phyloP scores from a whole-genome alignment of 169 alveolate species.

The Amoebophrya sp. region DNA sequence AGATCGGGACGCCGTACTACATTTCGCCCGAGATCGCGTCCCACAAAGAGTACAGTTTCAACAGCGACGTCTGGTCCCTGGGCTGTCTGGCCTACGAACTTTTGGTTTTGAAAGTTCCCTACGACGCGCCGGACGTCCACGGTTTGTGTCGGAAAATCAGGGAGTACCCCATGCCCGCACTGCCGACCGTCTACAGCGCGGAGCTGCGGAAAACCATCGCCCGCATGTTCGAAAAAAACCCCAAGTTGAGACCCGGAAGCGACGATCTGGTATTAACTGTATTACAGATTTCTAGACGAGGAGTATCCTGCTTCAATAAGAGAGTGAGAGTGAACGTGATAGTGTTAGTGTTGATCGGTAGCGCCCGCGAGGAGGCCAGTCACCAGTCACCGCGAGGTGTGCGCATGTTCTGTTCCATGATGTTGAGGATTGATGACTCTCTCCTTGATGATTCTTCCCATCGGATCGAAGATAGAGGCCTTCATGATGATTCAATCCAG shows the following conservation, averaged over 20 bases:
- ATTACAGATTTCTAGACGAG: too few species aligned
- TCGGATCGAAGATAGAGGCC: too few species aligned
- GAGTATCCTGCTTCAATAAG: too few species aligned
- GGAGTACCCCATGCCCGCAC: neutral
- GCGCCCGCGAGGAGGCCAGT: too few species aligned
- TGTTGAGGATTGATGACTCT: too few species aligned
- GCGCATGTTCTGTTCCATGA: too few species aligned
- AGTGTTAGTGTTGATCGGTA: too few species aligned
- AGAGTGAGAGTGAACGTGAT: too few species aligned
- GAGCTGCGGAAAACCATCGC: neutral
- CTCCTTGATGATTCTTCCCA: too few species aligned
- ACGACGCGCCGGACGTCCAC: slow-evolving; percentile 33
- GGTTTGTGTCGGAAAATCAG: neutral
- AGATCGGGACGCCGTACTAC: slow-evolving; percentile 95
- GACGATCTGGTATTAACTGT: neutral
- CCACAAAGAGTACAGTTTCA: too few species aligned
- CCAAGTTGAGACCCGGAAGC: neutral
- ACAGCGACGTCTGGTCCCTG: slow-evolving; percentile 89
- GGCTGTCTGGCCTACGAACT: slow-evolving; percentile 69
- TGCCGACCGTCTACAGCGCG: neutral
- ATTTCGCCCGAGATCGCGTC: slow-evolving; percentile 87
- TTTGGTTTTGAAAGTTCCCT: slow-evolving; percentile 49
- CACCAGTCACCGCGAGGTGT: too few species aligned
- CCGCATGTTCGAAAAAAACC: neutral
- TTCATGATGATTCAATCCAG: too few species aligned